These are phyloP conservation scores for Carex arenaria DNA, from an alignment of 202 grass and related monocot genomes.

Conservation along the genomic window DNA sequence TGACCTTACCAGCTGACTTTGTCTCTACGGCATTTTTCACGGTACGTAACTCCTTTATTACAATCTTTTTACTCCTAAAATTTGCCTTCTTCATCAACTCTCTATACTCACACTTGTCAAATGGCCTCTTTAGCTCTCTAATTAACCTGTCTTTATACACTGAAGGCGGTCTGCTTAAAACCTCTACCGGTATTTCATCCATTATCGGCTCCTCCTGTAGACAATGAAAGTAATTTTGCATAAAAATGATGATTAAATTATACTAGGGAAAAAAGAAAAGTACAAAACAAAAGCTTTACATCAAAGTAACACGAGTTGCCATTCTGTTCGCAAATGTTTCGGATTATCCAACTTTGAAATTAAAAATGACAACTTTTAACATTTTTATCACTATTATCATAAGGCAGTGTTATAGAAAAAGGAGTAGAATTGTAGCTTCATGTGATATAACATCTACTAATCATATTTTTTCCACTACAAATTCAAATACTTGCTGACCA, in stretches of 20 bases:
- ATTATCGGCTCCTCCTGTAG: background rate
- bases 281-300: background rate
- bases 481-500: background rate
- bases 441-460: background rate
- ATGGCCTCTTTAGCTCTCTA: constrained; percentile 38
- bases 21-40: background rate
- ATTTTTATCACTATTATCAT: background rate
- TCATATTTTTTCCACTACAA: background rate
- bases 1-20: background rate
- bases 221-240: background rate
- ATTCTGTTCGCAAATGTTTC: background rate
- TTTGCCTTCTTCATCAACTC: constrained; percentile 18
- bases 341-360: background rate
- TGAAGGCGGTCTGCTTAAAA: constrained; percentile 40
- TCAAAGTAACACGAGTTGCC: background rate
- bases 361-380: background rate
- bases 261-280: background rate
- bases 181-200: constrained; percentile 38
- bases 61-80: constrained; percentile 30
- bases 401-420: background rate
- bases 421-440: background rate
- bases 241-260: background rate
- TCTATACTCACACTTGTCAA: constrained; percentile 37
- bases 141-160: constrained; percentile 59
- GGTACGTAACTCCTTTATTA: constrained; percentile 43